Evolutionary conservation across 495 filamentous ascomycete species (phyloP), one percentile per base, ranked within the genome.

Genomic region (Halenospora varia): DNA sequence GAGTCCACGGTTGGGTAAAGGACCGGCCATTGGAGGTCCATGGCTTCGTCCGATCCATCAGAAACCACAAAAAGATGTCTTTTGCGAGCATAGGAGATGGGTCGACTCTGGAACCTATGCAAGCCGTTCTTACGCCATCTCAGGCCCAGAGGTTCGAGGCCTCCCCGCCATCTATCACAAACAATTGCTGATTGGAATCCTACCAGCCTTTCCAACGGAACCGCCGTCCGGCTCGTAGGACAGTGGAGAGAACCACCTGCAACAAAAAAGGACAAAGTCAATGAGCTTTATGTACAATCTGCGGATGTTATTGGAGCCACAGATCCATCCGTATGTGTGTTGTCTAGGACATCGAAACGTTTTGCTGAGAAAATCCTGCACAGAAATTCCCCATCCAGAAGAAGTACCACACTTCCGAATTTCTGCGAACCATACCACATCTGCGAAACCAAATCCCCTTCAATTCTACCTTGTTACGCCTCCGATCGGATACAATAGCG

Each of bases 61-160:
- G 95, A 55, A 87, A 88, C 64, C 92, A 95, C 74, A 96, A 96
- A 72, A 77, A 77, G 44, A 75, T 84, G 58, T 83, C 85, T 13
- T 98, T 98, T 73, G 89, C 90, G 15, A 80, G 89, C 51, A 76
- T 98, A 51, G 84, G 87, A 3, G 94, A 98, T 77, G 94, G 94
- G 29, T 96, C 95, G 13, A 90, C 87, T 25, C 71, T 88, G 46
- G 73, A 85, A 48, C 74, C 90, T 45, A 65, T 97, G 44, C 95
- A 98, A 74, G 93, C 86, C 25, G 82, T 97, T 24, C 71, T 97
- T 58, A 83, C 79, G 52, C 85, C 88, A 56, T 75, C 83, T 52
- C 85, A 90, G 66, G 87, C 90, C 58, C 77, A 88, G 70, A 84
- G 84, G 92, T 96, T 80, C 56, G 59, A 64, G n/a, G 10, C 29